Evolutionary conservation across 2,329 filamentous ascomycete genomes (phyloP).

Genomic region (Cladosporium sp.): DNA sequence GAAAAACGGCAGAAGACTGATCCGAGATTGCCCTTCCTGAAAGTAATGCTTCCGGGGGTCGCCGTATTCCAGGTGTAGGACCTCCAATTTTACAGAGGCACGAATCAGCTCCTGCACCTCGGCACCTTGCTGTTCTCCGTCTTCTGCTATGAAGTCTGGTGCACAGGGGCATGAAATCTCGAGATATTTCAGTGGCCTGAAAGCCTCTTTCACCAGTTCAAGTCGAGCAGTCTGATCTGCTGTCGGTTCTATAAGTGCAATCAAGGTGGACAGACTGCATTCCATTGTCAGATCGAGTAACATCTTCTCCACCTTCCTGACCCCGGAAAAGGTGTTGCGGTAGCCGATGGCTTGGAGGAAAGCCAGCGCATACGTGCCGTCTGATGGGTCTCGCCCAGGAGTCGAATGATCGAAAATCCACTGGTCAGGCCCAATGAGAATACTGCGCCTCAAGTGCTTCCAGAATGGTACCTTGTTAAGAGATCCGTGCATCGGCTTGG

Average conservation of each 20-base stretch:
- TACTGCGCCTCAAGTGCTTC: neutral
- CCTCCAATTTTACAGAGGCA: neutral
- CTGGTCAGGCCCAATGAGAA: neutral
- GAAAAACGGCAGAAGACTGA: neutral
- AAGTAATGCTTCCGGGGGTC: neutral
- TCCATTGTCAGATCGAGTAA: neutral
- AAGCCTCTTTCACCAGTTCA: conserved; percentile 13
- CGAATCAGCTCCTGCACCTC: neutral
- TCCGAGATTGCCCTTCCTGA: no score
- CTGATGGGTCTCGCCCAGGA: neutral
- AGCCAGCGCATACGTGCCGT: neutral
- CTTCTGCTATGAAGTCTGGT: conserved; percentile 7
- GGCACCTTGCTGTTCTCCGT: neutral
- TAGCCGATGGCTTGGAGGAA: neutral
- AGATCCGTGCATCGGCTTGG: conserved; percentile 12
- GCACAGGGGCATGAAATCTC: conserved; percentile 15
- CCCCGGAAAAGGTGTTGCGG: neutral
- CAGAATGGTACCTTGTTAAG: neutral
- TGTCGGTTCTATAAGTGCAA: neutral
- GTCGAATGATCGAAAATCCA: neutral
- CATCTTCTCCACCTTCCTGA: neutral
- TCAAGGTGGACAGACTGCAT: neutral
- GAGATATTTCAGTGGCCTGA: conserved; percentile 16
- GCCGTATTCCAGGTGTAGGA: neutral
- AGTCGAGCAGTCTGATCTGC: conserved; percentile 13